These are phyloP conservation scores for Globisporangium viniferum DNA, from an alignment of 352 stramenopile species.

Conservation along the genomic window DNA sequence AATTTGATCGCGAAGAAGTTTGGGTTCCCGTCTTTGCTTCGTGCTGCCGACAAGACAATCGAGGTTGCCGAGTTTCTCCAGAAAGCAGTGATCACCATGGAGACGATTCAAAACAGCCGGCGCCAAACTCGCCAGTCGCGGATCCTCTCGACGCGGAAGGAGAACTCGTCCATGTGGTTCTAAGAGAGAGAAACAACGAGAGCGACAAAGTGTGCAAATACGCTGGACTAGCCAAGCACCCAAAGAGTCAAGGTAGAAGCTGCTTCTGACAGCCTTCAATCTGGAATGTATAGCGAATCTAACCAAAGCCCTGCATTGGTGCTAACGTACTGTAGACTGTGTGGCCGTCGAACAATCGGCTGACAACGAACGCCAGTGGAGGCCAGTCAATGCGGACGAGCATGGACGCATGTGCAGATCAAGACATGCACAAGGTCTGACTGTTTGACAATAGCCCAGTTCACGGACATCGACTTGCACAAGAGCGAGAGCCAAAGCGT, in stretches of 20 bases:
- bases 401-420: too few relatives aligned
- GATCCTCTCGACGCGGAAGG: constrained; percentile 50
- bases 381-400: too few relatives aligned
- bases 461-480: not conserved
- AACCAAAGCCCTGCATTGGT: too few relatives aligned
- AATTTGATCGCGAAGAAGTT: constrained; percentile 78
- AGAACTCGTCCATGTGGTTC: constrained; percentile 85
- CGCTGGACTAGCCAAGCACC: not conserved
- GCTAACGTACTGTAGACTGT: too few relatives aligned
- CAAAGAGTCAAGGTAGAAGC: too few relatives aligned
- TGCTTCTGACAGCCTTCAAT: too few relatives aligned
- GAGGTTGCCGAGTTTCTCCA: constrained; percentile 72
- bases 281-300: too few relatives aligned
- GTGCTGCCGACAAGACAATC: constrained; percentile 79
- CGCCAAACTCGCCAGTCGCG: constrained; percentile 46
- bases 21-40: constrained; percentile 55
- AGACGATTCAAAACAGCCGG: constrained; percentile 57
- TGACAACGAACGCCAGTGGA: too few relatives aligned
- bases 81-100: constrained; percentile 66
- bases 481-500: not conserved
- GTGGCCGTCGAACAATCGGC: too few relatives aligned
- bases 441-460: too few relatives aligned
- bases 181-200: constrained; percentile 17
- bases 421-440: too few relatives aligned
- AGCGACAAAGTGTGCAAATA: not conserved